phyloP scores from a whole-genome alignment of 2,329 filamentous ascomycete genomes.

The Cadophora luteo-olivacea region DNA sequence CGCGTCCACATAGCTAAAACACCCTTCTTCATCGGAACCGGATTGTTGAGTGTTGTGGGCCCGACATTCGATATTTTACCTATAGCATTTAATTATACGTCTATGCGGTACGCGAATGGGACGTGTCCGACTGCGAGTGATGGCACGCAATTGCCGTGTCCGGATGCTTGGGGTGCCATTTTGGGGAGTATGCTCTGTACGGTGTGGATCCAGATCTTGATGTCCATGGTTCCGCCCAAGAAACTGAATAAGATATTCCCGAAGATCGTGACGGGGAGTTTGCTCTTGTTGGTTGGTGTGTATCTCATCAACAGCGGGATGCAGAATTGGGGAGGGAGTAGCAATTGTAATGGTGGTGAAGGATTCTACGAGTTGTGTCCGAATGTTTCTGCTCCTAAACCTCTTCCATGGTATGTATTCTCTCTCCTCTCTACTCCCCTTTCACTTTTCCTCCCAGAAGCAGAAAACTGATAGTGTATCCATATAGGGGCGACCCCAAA shows the following conservation, averaged over 20 bases:
- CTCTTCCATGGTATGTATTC: constrained; percentile 56
- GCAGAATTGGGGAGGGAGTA: constrained; percentile 72
- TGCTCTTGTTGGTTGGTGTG: constrained; percentile 71
- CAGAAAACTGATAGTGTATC: too few relatives aligned
- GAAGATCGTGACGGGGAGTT: constrained; percentile 71
- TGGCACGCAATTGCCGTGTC: constrained; percentile 66
- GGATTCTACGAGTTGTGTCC: constrained; percentile 64
- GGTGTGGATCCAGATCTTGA: constrained; percentile 63
- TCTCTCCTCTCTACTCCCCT: too few relatives aligned
- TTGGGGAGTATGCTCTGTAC: constrained; percentile 60
- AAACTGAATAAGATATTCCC: constrained; percentile 69
- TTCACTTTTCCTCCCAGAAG: too few relatives aligned
- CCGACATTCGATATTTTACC: constrained; percentile 72
- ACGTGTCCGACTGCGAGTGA: constrained; percentile 63
- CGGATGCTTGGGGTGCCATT: constrained; percentile 69
- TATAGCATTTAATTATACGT: constrained; percentile 65
- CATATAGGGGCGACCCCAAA: constrained; percentile 60
- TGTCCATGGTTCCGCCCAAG: constrained; percentile 68
- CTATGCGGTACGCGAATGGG: constrained; percentile 69
- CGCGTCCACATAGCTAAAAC: constrained; percentile 67
- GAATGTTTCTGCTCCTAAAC: constrained; percentile 61
- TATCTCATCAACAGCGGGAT: constrained; percentile 68
- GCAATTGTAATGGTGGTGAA: constrained; percentile 55
- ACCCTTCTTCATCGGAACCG: constrained; percentile 69
- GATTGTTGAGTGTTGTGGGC: constrained; percentile 71